Conservation (phyloP, 345 rosid genomes). For the Murraya paniculata region DNA sequence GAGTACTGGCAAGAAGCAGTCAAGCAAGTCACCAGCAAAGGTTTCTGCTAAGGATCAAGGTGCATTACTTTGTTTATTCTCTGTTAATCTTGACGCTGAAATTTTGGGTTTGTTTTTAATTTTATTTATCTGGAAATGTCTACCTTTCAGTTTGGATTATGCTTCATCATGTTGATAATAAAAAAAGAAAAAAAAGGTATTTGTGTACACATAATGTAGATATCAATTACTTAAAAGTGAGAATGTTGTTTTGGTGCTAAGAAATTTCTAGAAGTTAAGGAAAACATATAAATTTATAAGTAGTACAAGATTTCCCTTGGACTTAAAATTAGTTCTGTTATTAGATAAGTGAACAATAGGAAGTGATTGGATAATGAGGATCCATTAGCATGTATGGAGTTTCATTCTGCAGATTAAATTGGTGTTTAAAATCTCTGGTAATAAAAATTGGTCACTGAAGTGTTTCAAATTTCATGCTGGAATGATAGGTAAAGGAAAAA, state of each 20-base stretch:
- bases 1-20: slow-evolving; percentile 48
- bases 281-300: not conserved
- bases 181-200: not conserved
- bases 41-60: slow-evolving; percentile 65
- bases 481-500: slow-evolving; percentile 55
- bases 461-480: slow-evolving; percentile 14
- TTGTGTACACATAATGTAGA: not conserved
- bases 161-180: not conserved
- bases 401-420: not conserved
- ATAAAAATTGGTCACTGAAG: not conserved
- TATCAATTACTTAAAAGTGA: not conserved
- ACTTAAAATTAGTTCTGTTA: not conserved
- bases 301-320: not conserved
- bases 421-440: not conserved
- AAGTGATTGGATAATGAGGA: not conserved
- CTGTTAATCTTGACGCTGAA: not conserved
- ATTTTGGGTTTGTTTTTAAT: not conserved
- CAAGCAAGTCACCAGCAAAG: slow-evolving; percentile 46
- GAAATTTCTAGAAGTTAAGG: not conserved
- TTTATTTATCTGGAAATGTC: not conserved
- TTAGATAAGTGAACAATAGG: not conserved
- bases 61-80: slow-evolving; percentile 20
- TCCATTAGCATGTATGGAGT: not conserved
- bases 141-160: not conserved
- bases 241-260: not conserved